phyloP scores from a whole-genome alignment of 352 stramenopile genomes.

The Globisporangium uncinulatum region DNA sequence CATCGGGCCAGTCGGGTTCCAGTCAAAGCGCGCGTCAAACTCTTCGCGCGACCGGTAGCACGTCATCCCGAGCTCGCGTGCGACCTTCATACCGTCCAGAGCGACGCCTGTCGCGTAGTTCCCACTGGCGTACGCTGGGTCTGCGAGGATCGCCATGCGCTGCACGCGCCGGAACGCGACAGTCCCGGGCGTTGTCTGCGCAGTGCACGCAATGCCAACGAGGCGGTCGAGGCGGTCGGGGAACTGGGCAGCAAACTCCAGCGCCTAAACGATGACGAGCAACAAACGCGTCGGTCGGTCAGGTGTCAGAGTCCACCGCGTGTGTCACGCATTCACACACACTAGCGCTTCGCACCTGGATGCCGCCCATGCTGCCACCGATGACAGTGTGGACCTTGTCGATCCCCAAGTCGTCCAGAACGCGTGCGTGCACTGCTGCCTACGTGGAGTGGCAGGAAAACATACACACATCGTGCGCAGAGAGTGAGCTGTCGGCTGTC shows the following conservation, averaged over 20 bases:
- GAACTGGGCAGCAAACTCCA: conserved; percentile 84
- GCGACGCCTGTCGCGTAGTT: conserved; percentile 53
- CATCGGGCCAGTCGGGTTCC: conserved; percentile 63
- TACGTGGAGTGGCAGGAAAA: conserved; percentile 11
- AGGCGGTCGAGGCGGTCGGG: conserved; percentile 65
- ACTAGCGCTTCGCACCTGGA: conserved; percentile 18
- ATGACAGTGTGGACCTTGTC: conserved; percentile 77
- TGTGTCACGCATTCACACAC: too few species aligned
- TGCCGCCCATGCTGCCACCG: conserved; percentile 84
- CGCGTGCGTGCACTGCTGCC: conserved; percentile 64
- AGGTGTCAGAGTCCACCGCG: too few species aligned
- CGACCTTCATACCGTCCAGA: conserved; percentile 80
- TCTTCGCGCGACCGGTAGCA: conserved; percentile 87
- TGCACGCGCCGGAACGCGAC: conserved; percentile 83
- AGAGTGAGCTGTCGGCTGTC: not conserved
- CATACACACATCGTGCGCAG: not conserved
- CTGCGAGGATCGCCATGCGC: conserved; percentile 72
- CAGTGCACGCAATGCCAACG: conserved; percentile 76
- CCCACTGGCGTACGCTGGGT: conserved; percentile 75
- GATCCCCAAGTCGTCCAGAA: conserved; percentile 76
- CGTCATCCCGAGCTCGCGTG: conserved; percentile 82
- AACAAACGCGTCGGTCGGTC: not conserved
- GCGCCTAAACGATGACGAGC: conserved; percentile 23
- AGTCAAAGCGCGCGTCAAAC: conserved; percentile 84
- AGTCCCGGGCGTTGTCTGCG: conserved; percentile 82